Base-by-base conservation (phyloP, 768 basidiomycete species). In the Naganishia randhawae region DNA sequence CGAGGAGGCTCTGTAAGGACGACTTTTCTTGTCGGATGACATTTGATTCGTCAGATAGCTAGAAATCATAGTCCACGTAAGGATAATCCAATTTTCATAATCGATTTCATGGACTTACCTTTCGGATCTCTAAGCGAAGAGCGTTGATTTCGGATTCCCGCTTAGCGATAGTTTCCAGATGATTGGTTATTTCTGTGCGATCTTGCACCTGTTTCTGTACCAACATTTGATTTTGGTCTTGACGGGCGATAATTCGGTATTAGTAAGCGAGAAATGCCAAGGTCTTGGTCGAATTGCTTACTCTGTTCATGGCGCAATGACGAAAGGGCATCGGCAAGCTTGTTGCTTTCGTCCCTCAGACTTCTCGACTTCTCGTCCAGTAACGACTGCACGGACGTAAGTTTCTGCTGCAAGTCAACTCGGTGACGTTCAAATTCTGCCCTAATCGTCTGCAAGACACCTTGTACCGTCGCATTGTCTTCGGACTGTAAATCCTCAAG, bases 301-400 rank as follows among this genome's bases (percentile, higher is more conserved):
- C 65, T 66, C 39, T 67, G 66, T 31, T 67, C 66, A 42, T 67
- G 66, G 33, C 66, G 39, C 41, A 67, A 32, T 13, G 66, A 67
- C 16, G 66, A 41, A 42, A 67, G 48, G 22, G 66, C 66, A 32
- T 54, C 37, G 33, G 66, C 66, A 33, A 55, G 32, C 31, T 55
- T 55, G 29, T 50, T 55, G 42, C 66, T 57, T 50, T 67, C 66
- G 29, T 45, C 66, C 22, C 45, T 42, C 11, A 57, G 39, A 6
- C 48, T 54, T 17, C 25, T 55, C 54, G 66, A 55, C 42, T 67
- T 68, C 48, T 68, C 50, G 10, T 68, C 67, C 31, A 65, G 39
- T 22, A 22, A 16, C 6, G 4, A 33, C 32, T 65, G 68, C 5
- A 63, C 27, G 6, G 51, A 27, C 2, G 42, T 51, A 22, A 69